Evolutionary conservation across 208 protist genomes (phyloP), one percentile per base, ranked within the genome.

Genomic region (Wallacemonas rigidus): DNA sequence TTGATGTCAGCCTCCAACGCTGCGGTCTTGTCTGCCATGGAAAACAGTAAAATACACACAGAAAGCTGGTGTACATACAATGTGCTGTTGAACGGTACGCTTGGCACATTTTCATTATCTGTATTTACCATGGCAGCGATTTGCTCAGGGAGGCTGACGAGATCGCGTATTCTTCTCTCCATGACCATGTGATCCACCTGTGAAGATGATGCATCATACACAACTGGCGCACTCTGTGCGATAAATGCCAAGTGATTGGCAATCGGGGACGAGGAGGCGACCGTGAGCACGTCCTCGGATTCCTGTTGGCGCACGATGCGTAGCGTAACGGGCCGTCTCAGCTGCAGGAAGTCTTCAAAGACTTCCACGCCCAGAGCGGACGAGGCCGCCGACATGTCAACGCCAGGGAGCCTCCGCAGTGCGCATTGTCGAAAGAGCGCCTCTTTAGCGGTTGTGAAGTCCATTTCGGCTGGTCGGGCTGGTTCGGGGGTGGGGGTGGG

Each of bases 101-200:
- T 6, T 4, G n/a, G 6, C 17, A 9, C 36, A 2, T 65, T 17
- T 7, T 26, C 60, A 38, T 17, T 15, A 0, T 12, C 38, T 6
- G 60, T 3, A 43, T 62, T 8, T 35, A 17, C 39, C 7, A 48
- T 4, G 2, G 60, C 12, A 1, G 43, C 43, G 1, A 65, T 65
- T 50, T 65, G 60, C 60, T 65, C 60, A 36, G 60, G 43, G 6
- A 65, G 41, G 17, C 60, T 65, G 2, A 65, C 43, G 41, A 65
- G 43, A 35, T 65, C 60, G 4, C 60, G 60, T 12, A 65, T 50
- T 65, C 60, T 4, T 4, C 50, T 44, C 17, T 44, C 60, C 40
- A 65, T n/a, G 15, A 65, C 36, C 40, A 45, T 12, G 8, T 65
- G 5, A 3, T 3, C 40, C 8, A 65, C 60, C 0, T 65, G 40